Evolutionary conservation across 306 rosid species (phyloP).

Genomic region (Herpetospermum pedunculosum): DNA sequence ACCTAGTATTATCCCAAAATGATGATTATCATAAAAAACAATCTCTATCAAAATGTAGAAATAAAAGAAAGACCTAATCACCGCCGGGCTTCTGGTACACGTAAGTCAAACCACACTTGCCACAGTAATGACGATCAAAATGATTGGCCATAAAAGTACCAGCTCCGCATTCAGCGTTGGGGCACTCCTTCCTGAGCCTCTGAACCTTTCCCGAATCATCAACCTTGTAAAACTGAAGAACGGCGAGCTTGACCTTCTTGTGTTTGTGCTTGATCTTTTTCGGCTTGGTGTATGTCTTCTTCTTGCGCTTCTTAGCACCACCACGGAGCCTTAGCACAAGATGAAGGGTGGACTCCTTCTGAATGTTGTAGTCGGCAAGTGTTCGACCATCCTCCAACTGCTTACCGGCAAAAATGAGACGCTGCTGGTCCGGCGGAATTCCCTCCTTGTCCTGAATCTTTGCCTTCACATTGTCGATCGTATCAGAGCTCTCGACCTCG

Average conservation of each 20-base stretch:
- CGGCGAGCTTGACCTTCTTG: constrained; percentile 14
- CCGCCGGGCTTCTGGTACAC: constrained; percentile 8
- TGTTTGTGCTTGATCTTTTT: constrained; percentile 14
- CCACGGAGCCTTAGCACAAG: constrained; percentile 9
- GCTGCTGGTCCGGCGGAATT: constrained; percentile 56
- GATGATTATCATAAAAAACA: background rate
- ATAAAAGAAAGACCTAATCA: background rate
- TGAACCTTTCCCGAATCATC: constrained; percentile 8
- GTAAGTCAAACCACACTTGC: constrained; percentile 9
- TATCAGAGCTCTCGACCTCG: constrained; percentile 53
- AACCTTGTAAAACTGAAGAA: constrained; percentile 10
- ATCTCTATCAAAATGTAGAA: background rate
- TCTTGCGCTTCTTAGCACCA: constrained; percentile 13
- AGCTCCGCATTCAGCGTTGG: constrained; percentile 2
- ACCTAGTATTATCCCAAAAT: background rate
- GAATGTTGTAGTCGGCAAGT: constrained; percentile 11
- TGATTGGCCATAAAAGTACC: constrained; percentile 12
- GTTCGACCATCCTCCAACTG: constrained; percentile 20
- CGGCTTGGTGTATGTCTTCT: constrained; percentile 13
- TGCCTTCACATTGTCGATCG: constrained; percentile 55
- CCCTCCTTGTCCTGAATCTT: constrained; percentile 65
- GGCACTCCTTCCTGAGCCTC: constrained; percentile 13
- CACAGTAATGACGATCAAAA: constrained; percentile 9
- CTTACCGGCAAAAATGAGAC: constrained; percentile 56
- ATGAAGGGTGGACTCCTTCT: constrained; percentile 12